Evolutionary conservation across 345 rosid genomes (phyloP).

Genomic region (Nasturtium officinale): DNA sequence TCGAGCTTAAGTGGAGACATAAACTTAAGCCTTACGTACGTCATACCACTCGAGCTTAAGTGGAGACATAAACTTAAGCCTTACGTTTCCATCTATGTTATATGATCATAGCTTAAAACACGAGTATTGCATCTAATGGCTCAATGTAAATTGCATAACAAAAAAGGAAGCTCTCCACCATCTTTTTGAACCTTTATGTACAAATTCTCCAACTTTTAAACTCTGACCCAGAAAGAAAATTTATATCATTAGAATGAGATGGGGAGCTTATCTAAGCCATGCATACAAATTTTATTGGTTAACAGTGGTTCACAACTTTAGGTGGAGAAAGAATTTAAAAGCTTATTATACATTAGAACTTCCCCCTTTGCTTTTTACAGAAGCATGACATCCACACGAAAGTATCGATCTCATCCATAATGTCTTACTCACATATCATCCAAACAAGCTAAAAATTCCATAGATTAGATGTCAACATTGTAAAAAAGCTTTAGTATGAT

Average conservation of each 20-base stretch:
- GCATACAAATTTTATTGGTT: conserved; percentile 31
- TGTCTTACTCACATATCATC: conserved; percentile 23
- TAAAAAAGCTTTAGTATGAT: conserved; percentile 11
- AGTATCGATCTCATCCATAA: conserved; percentile 38
- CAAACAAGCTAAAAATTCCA: conserved; percentile 3
- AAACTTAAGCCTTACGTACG: conserved; percentile 47
- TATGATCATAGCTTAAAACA: conserved; percentile 30
- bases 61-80: conserved; percentile 46
- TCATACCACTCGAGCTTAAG: conserved; percentile 41
- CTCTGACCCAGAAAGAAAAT: conserved; percentile 20
- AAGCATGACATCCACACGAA: conserved; percentile 37
- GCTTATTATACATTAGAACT: conserved; percentile 18
- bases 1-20: conserved; percentile 40
- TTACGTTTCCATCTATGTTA: conserved; percentile 39
- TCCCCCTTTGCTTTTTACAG: conserved; percentile 29
- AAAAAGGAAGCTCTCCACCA: conserved; percentile 29
- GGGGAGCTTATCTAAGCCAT: conserved; percentile 35
- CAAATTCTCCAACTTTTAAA: conserved; percentile 33
- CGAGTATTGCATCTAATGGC: conserved; percentile 36
- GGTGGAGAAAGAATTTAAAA: conserved; percentile 24
- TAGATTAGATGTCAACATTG: conserved; percentile 26
- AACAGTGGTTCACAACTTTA: conserved; percentile 32
- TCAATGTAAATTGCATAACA: conserved; percentile 30
- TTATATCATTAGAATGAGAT: conserved; percentile 33
- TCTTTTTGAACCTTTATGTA: conserved; percentile 43